phyloP scores from a whole-genome alignment of 2,329 filamentous ascomycete species.

The Penicillium sp. region DNA sequence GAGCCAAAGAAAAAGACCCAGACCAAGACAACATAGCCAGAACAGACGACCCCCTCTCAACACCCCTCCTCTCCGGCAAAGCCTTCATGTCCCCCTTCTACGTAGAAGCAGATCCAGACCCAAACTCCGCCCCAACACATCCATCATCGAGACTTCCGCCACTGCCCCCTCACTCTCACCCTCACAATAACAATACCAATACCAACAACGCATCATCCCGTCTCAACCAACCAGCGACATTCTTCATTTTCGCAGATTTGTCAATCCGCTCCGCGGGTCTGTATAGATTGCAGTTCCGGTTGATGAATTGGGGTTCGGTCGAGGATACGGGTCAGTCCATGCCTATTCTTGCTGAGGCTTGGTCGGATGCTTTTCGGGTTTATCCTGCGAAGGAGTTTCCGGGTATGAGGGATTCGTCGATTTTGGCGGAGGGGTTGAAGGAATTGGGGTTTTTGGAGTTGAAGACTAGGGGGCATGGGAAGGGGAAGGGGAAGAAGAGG shows the following conservation, averaged over 20 bases:
- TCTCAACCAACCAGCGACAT: constrained; percentile 37
- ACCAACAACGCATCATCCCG: constrained; percentile 15
- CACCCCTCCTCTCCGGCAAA: constrained; percentile 38
- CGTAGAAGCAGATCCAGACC: constrained; percentile 44
- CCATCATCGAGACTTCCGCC: constrained; percentile 28
- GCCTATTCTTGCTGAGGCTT: constrained; percentile 40
- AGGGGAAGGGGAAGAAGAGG: constrained; percentile 34
- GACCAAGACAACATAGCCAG: constrained; percentile 19
- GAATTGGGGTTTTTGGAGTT: constrained; percentile 42
- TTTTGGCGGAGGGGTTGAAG: constrained; percentile 39
- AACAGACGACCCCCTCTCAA: constrained; percentile 23
- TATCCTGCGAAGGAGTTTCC: constrained; percentile 46
- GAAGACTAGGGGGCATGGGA: constrained; percentile 39
- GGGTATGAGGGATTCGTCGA: constrained; percentile 42
- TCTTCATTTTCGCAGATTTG: constrained; percentile 49
- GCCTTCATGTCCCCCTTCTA: constrained; percentile 44
- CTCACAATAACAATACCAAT: constrained; percentile 13
- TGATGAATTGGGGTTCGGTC: constrained; percentile 42
- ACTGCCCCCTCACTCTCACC: too few relatives aligned
- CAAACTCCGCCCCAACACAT: constrained; percentile 39
- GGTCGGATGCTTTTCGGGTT: constrained; percentile 43
- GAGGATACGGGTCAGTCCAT: constrained; percentile 36
- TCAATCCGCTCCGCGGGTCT: constrained; percentile 45
- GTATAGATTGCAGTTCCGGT: constrained; percentile 45
- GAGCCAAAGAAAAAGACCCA: constrained; percentile 5